A percentile compares a stretch with the other conserved stretches of the same genome.
Conservation (phyloP, 208 protist genomes). For the Leishmania guyanensis region DNA sequence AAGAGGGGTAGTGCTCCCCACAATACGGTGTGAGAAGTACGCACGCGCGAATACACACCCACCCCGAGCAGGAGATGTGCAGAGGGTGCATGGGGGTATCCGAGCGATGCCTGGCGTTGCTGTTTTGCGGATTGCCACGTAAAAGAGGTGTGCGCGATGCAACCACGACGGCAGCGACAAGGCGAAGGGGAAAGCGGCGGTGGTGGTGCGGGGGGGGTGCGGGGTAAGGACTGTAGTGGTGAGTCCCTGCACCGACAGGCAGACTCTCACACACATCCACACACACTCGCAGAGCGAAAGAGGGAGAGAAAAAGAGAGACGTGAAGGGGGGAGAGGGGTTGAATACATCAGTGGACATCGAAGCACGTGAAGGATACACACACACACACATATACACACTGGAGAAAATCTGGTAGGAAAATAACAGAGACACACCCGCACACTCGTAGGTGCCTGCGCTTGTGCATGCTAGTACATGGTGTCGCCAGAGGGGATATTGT, state of each 20-base stretch:
- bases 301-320: neutral
- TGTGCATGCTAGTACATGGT: slow-evolving; percentile 34
- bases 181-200: neutral
- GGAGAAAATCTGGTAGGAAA: no score
- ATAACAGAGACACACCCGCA: neutral
- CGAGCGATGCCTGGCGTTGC: neutral
- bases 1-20: neutral
- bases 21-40: neutral
- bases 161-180: neutral
- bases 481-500: slow-evolving; percentile 82
- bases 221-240: neutral
- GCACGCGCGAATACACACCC: neutral
- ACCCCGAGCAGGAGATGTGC: neutral
- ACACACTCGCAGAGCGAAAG: neutral
- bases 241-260: neutral
- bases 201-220: neutral
- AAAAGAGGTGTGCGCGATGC: neutral
- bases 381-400: neutral
- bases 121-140: neutral
- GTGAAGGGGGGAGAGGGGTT: neutral
- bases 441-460: neutral
- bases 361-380: neutral
- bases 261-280: neutral
- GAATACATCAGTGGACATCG: slow-evolving; percentile 5
- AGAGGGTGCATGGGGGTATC: neutral